phyloP scores from a whole-genome alignment of 2,329 filamentous ascomycete species.

The Coniosporium tulheliwenetii region DNA sequence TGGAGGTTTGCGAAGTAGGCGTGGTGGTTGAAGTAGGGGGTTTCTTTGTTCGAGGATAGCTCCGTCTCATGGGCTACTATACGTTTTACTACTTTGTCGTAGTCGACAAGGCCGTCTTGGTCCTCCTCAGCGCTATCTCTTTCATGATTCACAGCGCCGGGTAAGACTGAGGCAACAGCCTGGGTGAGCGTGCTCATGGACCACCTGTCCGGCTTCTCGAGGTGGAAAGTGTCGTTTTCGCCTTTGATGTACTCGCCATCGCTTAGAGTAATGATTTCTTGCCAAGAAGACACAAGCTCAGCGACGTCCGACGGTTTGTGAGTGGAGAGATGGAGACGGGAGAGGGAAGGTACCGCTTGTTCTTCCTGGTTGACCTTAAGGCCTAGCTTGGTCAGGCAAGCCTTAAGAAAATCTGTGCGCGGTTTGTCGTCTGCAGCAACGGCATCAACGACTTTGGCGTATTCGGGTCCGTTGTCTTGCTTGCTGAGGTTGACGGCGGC shows the following conservation, averaged over 20 bases:
- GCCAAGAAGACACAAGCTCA: conserved; percentile 49
- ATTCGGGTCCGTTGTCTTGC: conserved; percentile 51
- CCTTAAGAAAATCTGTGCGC: conserved; percentile 61
- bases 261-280: conserved; percentile 49
- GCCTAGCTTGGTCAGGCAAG: conserved; percentile 64
- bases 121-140: conserved; percentile 14
- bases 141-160: conserved; percentile 12
- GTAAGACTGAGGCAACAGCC: conserved; percentile 9
- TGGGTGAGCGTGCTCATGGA: conserved; percentile 12
- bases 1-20: conserved; percentile 59
- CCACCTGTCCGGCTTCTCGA: conserved; percentile 49
- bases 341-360: conserved; percentile 60
- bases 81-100: conserved; percentile 55
- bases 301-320: conserved; percentile 47
- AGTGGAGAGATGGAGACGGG: conserved; percentile 68
- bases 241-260: conserved; percentile 58
- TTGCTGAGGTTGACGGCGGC: conserved; percentile 61
- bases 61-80: conserved; percentile 56
- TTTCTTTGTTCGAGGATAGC: conserved; percentile 55
- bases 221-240: conserved; percentile 67
- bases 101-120: conserved; percentile 43
- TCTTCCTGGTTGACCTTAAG: conserved; percentile 60
- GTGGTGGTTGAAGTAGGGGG: conserved; percentile 74
- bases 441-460: conserved; percentile 51
- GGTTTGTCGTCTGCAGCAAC: conserved; percentile 54